Percentiles rank a stretch among this genome's conserved stretches.
phyloP scores from a whole-genome alignment of 2,329 filamentous ascomycete species.

The Aspergillus sclerotialis region DNA sequence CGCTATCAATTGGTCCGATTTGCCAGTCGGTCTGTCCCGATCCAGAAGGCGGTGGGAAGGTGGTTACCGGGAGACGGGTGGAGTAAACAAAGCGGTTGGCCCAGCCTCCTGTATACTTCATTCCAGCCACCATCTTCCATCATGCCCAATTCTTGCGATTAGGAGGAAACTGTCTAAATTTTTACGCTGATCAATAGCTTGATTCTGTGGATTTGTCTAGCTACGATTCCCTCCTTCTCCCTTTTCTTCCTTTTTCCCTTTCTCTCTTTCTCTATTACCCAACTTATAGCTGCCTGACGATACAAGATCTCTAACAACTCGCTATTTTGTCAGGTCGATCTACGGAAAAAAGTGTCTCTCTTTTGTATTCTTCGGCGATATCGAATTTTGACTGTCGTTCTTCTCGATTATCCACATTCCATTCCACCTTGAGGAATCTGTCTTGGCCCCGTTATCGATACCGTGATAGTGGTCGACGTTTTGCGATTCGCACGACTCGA shows the following conservation, averaged over 20 bases:
- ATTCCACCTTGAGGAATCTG: constrained; percentile 11
- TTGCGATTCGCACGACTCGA: neutral
- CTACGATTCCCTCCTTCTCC: constrained; percentile 28
- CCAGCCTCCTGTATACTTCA: constrained; percentile 32
- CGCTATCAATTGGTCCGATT: constrained; percentile 1
- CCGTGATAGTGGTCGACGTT: too few species aligned
- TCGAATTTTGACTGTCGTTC: constrained; percentile 6
- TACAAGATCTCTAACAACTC: constrained; percentile 6
- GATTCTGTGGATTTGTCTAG: constrained; percentile 20
- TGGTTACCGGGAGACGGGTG: constrained; percentile 29
- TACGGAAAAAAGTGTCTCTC: constrained; percentile 4
- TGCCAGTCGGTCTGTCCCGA: constrained; percentile 7
- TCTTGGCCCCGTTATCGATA: neutral
- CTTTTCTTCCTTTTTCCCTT: constrained; percentile 18
- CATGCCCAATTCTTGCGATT: constrained; percentile 1
- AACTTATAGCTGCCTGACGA: constrained; percentile 17
- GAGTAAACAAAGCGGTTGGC: constrained; percentile 37
- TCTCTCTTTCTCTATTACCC: constrained; percentile 11
- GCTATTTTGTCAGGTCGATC: constrained; percentile 1
- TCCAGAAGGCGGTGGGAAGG: constrained; percentile 20
- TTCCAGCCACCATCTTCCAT: constrained; percentile 28
- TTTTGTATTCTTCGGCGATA: constrained; percentile 6
- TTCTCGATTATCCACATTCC: constrained; percentile 20
- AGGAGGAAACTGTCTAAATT: constrained; percentile 6
- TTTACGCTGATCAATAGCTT: constrained; percentile 11